Evolutionary conservation across 2,329 filamentous ascomycete genomes (phyloP).

Genomic region (Xylariaceae sp.): DNA sequence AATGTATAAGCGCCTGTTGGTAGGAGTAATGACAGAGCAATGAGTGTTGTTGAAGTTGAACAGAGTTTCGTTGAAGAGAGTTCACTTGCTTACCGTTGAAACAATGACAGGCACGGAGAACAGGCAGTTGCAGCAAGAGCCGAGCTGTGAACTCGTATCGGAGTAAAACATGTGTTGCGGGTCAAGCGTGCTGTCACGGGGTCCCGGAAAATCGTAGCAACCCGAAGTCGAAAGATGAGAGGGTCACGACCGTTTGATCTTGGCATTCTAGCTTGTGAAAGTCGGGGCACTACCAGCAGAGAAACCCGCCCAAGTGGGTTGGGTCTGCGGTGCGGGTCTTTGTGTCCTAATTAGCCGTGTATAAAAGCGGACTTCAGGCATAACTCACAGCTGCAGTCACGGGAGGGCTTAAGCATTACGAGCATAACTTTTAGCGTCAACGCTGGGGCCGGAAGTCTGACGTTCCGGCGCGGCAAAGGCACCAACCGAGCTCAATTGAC

Average conservation of each 20-base stretch:
- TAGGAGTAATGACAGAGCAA: too few species aligned
- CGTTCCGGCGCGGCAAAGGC: background rate
- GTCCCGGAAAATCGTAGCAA: slow-evolving; percentile 12
- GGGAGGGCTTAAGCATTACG: background rate
- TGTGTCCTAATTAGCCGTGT: too few species aligned
- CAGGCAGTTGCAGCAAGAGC: too few species aligned
- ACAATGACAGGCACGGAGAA: too few species aligned
- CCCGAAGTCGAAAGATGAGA: slow-evolving; percentile 8
- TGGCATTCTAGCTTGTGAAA: background rate
- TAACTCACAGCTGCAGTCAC: too few species aligned
- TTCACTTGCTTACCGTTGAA: too few species aligned
- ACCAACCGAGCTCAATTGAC: background rate
- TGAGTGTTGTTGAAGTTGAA: too few species aligned
- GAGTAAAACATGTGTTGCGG: background rate
- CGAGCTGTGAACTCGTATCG: too few species aligned
- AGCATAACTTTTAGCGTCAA: background rate
- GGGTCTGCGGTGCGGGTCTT: too few species aligned
- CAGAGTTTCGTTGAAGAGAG: too few species aligned
- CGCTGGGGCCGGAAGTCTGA: background rate
- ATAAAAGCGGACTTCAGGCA: too few species aligned
- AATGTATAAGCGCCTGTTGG: too few species aligned
- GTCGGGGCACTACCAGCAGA: background rate
- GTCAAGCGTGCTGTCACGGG: slow-evolving; percentile 1
- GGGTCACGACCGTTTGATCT: background rate
- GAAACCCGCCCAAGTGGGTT: background rate